Percentiles rank a stretch among this genome's conserved stretches.
phyloP scores from a whole-genome alignment of 805 yeast species.

The Cyberlindnera meyerae region DNA sequence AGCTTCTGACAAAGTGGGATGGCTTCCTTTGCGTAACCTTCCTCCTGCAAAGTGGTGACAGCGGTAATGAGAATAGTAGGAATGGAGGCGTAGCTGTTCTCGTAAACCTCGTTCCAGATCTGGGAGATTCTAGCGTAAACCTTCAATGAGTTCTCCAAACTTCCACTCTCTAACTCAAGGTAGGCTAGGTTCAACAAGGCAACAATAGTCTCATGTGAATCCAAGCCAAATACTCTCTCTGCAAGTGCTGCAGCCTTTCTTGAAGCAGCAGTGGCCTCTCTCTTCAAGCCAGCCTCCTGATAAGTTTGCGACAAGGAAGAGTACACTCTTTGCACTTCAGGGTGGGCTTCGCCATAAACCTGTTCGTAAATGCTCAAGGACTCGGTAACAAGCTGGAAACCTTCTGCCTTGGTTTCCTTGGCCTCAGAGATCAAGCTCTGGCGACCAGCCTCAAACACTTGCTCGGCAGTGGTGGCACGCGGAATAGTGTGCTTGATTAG shows the following conservation, averaged over 20 bases:
- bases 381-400: slow-evolving; percentile 62
- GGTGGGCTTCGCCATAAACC: slow-evolving; percentile 74
- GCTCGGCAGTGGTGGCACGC: slow-evolving; percentile 65
- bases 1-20: slow-evolving; percentile 49
- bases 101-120: slow-evolving; percentile 52
- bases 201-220: slow-evolving; percentile 70
- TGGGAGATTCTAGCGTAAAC: slow-evolving; percentile 56
- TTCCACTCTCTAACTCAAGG: slow-evolving; percentile 58
- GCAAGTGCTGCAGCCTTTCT: slow-evolving; percentile 67
- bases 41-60: slow-evolving; percentile 52
- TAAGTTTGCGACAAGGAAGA: slow-evolving; percentile 61
- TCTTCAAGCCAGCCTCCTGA: slow-evolving; percentile 50
- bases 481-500: slow-evolving; percentile 66
- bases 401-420: slow-evolving; percentile 44
- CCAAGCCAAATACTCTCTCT: slow-evolving; percentile 80
- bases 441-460: slow-evolving; percentile 65
- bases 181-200: slow-evolving; percentile 70
- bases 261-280: slow-evolving; percentile 58
- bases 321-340: slow-evolving; percentile 70
- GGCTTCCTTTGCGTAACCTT: slow-evolving; percentile 45
- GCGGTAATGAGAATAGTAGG: slow-evolving; percentile 59
- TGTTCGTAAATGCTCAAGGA: slow-evolving; percentile 73
- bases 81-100: slow-evolving; percentile 59
- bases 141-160: slow-evolving; percentile 55
- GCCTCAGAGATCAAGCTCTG: slow-evolving; percentile 10